These are phyloP conservation scores for Sporothrix phasma DNA, from an alignment of 2,329 filamentous ascomycete species.

Conservation along the genomic window DNA sequence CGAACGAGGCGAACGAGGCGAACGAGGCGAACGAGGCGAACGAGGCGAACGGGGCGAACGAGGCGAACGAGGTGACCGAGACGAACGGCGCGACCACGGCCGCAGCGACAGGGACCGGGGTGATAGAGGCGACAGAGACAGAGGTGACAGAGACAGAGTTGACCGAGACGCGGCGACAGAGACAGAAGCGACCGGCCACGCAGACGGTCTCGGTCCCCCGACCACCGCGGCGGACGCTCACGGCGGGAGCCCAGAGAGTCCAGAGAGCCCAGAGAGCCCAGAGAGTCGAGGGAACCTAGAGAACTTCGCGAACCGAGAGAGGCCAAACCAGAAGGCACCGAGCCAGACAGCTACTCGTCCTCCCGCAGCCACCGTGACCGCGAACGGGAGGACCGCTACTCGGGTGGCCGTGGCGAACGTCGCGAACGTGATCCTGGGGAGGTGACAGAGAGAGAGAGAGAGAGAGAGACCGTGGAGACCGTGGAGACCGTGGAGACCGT, in stretches of 20 bases:
- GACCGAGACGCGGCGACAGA: conserved; percentile 34
- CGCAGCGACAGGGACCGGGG: no score
- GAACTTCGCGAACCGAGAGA: conserved; percentile 25
- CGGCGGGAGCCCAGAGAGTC: conserved; percentile 35
- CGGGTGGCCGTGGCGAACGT: conserved; percentile 41
- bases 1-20: conserved; percentile 40
- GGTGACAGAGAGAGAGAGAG: conserved; percentile 37
- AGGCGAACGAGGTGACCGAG: no score
- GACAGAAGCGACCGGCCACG: conserved; percentile 43
- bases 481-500: conserved; percentile 40
- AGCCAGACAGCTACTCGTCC: conserved; percentile 74
- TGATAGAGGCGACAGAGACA: conserved; percentile 36
- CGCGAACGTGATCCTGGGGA: conserved; percentile 38
- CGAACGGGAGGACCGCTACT: conserved; percentile 88
- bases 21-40: conserved; percentile 32
- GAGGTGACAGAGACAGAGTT: conserved; percentile 26
- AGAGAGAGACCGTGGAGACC: conserved; percentile 35
- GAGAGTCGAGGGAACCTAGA: background rate
- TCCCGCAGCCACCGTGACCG: conserved; percentile 87
- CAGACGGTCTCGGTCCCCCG: conserved; percentile 74
- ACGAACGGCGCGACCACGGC: no score
- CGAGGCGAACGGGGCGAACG: conserved; percentile 40
- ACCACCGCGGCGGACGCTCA: conserved; percentile 62
- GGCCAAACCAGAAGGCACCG: conserved; percentile 22
- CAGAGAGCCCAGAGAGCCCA: background rate